Evolutionary conservation across 225 moss, liverwort and hornwort species (phyloP), one percentile per base, ranked within the genome.

Genomic region (Marchantia paleacea): DNA sequence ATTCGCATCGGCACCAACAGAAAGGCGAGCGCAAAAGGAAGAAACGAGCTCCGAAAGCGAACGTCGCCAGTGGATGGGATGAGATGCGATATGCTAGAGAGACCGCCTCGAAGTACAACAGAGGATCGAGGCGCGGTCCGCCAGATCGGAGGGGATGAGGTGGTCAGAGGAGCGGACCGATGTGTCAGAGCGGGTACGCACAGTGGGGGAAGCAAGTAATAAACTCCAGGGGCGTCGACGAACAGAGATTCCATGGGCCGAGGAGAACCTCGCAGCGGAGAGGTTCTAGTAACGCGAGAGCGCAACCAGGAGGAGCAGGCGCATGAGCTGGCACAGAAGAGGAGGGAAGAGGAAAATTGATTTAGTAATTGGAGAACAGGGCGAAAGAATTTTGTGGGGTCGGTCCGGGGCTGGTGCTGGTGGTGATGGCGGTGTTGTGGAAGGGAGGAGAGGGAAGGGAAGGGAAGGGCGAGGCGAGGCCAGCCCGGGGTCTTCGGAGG

Each of bases 261-360:
- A 72, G n/a, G 73, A 73, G 29, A 24, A 47, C 39, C 39, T 39
- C 39, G 39, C 39, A n/a, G 39, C 39, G 39, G 18, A 69, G 24
- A 51, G n/a, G 50, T 74, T 74, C 74, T 74, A 55, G 54, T 74
- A 74, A 53, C 28, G 74, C 54, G 74, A 74, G 74, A 4, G 50
- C 3, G 51, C 14, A 26, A 52, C 3, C 52, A 53, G 25, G n/a
- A 72, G 4, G 18, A 30, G 12, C 14, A 15, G 26, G 54, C 8
- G 13, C 55, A 29, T 74, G 74, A 55, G 74, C 74, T 74, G 74
- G 74, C 74, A 74, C 24, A 24, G 13, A 12, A 26, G 55, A 29
- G 12, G 74, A 74, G 54, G 53, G 74, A 74, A 30, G 68, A 68
- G 68, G 26, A 74, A 39, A 53, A 54, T 74, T 29, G 25, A 26